A percentile compares a stretch with the other conserved stretches of the same genome.
phyloP scores from a whole-genome alignment of 2,329 filamentous ascomycete genomes.

The Fusarium armeniacum region DNA sequence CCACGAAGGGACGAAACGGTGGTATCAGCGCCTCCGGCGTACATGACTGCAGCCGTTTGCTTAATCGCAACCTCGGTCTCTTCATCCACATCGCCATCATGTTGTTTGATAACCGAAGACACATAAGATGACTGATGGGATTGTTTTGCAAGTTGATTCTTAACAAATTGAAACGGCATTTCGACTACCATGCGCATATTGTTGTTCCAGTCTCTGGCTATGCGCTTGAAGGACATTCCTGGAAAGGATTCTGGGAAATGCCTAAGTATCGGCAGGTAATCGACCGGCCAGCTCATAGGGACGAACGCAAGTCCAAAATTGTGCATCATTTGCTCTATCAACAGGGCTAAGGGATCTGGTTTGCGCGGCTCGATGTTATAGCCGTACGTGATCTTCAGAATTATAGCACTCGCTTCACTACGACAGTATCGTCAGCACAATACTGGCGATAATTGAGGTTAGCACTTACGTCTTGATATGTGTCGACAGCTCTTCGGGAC shows the following conservation, averaged over 20 bases:
- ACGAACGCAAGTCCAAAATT: background rate
- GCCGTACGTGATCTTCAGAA: constrained; percentile 47
- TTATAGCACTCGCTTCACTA: constrained; percentile 45
- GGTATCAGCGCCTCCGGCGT: constrained; percentile 6
- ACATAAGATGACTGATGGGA: constrained; percentile 40
- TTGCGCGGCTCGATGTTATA: constrained; percentile 46
- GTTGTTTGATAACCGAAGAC: constrained; percentile 37
- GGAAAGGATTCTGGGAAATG: constrained; percentile 49
- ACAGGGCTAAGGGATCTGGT: constrained; percentile 42
- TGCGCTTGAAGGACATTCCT: constrained; percentile 46
- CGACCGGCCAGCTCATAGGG: constrained; percentile 12
- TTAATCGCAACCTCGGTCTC: background rate
- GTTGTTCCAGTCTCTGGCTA: constrained; percentile 42
- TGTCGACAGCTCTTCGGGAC: fast-evolving
- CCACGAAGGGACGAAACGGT: background rate
- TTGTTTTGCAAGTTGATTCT: constrained; percentile 33
- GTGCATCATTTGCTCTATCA: constrained; percentile 37
- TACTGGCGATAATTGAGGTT: too few relatives aligned
- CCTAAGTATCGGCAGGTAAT: constrained; percentile 47
- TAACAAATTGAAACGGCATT: constrained; percentile 47
- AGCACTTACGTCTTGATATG: constrained; percentile 19
- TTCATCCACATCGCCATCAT: background rate
- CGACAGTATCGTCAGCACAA: too few relatives aligned
- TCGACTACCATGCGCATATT: constrained; percentile 17
- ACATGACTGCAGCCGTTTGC: constrained; percentile 4